Conservation (phyloP, 2,329 filamentous ascomycete species). For the Xylaria sp. region DNA sequence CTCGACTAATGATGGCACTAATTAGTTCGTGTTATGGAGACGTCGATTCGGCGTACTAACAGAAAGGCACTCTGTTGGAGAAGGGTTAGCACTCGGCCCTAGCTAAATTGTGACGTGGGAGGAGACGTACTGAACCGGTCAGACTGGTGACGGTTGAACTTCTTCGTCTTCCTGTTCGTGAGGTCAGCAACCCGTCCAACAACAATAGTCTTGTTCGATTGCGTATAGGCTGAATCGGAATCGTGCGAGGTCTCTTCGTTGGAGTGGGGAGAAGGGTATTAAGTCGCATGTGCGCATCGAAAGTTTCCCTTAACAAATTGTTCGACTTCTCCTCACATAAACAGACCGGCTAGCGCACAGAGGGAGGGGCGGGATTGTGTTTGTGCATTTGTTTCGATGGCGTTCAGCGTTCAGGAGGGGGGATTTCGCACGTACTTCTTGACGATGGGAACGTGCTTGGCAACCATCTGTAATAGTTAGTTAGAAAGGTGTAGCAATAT, state of each 20-base stretch:
- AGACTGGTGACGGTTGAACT: conserved; percentile 97
- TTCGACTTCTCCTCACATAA: background rate
- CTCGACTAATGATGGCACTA: conserved; percentile 50
- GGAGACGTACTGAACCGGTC: conserved; percentile 94
- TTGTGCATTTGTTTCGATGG: conserved; percentile 3
- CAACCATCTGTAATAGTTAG: conserved; percentile 79
- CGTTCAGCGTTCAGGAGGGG: conserved; percentile 32
- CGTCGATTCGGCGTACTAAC: conserved; percentile 29
- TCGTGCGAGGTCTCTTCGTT: conserved; percentile 10
- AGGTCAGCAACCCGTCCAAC: conserved; percentile 52
- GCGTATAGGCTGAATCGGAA: background rate
- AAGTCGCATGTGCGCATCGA: conserved; percentile 19
- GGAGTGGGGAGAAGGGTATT: background rate
- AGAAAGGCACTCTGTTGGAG: conserved; percentile 37
- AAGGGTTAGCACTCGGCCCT: conserved; percentile 21
- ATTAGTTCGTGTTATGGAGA: conserved; percentile 21
- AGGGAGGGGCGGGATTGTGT: conserved; percentile 2
- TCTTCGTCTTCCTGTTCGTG: conserved; percentile 70
- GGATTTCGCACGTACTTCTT: conserved; percentile 87
- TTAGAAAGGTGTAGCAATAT: conserved; percentile 30
- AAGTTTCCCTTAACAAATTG: background rate
- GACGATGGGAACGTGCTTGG: conserved; percentile 99
- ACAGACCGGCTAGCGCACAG: background rate
- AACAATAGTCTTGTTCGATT: background rate
- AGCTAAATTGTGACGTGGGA: background rate